Percentiles rank a stretch among this genome's conserved stretches.
Conservation (phyloP, 1,284 basidiomycete species). For the Trametes versicolor region DNA sequence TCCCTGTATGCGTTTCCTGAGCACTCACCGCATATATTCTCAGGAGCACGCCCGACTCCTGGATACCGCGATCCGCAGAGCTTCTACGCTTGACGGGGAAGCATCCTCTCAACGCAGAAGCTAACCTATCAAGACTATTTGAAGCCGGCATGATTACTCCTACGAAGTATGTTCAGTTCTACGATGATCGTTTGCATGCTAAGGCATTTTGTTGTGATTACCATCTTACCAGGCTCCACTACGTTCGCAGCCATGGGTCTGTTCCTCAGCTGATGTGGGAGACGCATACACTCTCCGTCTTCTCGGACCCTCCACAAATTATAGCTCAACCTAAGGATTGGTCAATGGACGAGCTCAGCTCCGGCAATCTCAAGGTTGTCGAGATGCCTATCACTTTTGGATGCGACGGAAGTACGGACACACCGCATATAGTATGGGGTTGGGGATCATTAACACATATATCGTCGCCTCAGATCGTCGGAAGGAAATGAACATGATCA, state of each 20-base stretch:
- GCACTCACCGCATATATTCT: not conserved
- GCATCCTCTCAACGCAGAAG: slow-evolving; percentile 39
- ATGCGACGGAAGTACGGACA: slow-evolving; percentile 39
- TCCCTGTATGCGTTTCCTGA: not conserved
- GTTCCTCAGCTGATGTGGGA: slow-evolving; percentile 40
- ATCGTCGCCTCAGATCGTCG: slow-evolving; percentile 26
- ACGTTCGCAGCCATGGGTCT: slow-evolving; percentile 38
- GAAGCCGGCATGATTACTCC: slow-evolving; percentile 39
- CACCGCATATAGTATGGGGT: not conserved
- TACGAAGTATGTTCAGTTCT: slow-evolving; percentile 29
- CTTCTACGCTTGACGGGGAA: slow-evolving; percentile 36
- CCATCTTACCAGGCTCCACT: slow-evolving; percentile 33
- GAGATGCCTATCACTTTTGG: slow-evolving; percentile 39
- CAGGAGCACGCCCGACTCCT: slow-evolving; percentile 37
- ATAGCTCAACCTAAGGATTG: slow-evolving; percentile 31
- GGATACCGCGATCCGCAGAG: slow-evolving; percentile 38
- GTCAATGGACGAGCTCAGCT: slow-evolving; percentile 37
- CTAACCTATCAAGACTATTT: slow-evolving; percentile 29
- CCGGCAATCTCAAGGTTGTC: slow-evolving; percentile 26
- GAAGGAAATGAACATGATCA: slow-evolving; percentile 39
- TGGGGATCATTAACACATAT: slow-evolving; percentile 1
- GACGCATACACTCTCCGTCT: slow-evolving; percentile 32
- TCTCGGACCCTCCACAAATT: slow-evolving; percentile 26
- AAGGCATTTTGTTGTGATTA: not conserved
- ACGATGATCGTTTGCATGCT: not conserved